These are phyloP conservation scores for Exophiala alcalophila DNA, from an alignment of 2,329 filamentous ascomycete genomes.

Conservation along the genomic window DNA sequence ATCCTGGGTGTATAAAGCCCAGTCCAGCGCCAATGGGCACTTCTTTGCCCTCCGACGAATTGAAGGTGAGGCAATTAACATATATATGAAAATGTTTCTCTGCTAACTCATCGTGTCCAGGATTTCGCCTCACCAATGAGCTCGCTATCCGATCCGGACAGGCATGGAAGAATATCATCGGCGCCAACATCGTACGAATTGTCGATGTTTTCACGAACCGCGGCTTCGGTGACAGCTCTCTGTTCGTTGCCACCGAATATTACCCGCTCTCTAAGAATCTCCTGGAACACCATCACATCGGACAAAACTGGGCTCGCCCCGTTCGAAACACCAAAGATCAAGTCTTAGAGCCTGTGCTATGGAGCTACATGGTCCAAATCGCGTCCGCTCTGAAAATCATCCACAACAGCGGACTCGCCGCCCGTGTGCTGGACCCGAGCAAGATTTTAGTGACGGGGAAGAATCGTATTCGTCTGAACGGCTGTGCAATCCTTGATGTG, in stretches of 20 bases:
- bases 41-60: constrained; percentile 84
- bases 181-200: constrained; percentile 76
- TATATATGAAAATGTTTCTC: constrained; percentile 5
- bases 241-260: constrained; percentile 92
- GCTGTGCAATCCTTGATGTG: constrained; percentile 86
- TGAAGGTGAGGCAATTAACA: constrained; percentile 56
- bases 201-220: constrained; percentile 92
- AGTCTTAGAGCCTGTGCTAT: constrained; percentile 72
- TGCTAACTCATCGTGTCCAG: constrained; percentile 38
- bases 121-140: constrained; percentile 84
- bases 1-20: constrained; percentile 94
- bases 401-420: constrained; percentile 75
- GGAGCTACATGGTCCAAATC: constrained; percentile 90
- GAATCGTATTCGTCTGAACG: constrained; percentile 82
- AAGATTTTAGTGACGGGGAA: constrained; percentile 90
- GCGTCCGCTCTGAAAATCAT: constrained; percentile 83
- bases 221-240: constrained; percentile 88
- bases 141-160: constrained; percentile 82
- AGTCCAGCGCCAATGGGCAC: constrained; percentile 81
- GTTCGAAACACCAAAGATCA: constrained; percentile 48
- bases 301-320: constrained; percentile 41
- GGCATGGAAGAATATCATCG: constrained; percentile 82
- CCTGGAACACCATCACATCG: constrained; percentile 66
- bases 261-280: constrained; percentile 88
- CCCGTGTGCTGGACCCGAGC: constrained; percentile 77